Conservation (phyloP, 2,329 filamentous ascomycete species). For the Stagonosporopsis tanaceti region DNA sequence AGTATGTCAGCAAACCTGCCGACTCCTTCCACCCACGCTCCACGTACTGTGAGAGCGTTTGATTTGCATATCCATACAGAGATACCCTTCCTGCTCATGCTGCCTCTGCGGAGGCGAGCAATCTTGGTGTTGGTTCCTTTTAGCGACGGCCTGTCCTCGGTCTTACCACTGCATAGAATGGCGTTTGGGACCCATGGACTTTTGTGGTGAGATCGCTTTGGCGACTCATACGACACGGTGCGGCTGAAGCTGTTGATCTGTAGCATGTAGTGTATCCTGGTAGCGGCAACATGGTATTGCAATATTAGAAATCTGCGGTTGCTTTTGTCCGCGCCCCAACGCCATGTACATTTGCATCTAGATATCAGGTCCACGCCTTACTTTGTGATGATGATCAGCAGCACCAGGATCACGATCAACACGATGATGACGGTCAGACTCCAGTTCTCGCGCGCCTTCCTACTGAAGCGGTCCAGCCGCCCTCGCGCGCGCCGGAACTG, state of each 20-base stretch:
- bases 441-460: constrained; percentile 83
- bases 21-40: background rate
- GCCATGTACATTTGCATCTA: constrained; percentile 2
- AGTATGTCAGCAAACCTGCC: background rate
- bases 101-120: constrained; percentile 9
- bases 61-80: constrained; percentile 39
- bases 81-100: constrained; percentile 38
- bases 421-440: constrained; percentile 83
- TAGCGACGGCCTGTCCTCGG: constrained; percentile 14
- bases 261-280: constrained; percentile 18
- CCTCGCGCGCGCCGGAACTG: constrained; percentile 78
- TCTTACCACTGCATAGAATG: constrained; percentile 30
- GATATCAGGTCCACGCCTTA: constrained; percentile 14
- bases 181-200: constrained; percentile 26
- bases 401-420: constrained; percentile 80
- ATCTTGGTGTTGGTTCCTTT: constrained; percentile 13
- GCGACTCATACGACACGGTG: constrained; percentile 2
- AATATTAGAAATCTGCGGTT: background rate
- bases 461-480: constrained; percentile 74
- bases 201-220: constrained; percentile 6
- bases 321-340: background rate
- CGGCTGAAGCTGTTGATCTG: constrained; percentile 4
- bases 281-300: constrained; percentile 3
- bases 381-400: constrained; percentile 75
- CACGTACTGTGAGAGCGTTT: constrained; percentile 22